These are phyloP conservation scores for Boechera retrofracta DNA, from an alignment of 345 rosid genomes.

Conservation along the genomic window DNA sequence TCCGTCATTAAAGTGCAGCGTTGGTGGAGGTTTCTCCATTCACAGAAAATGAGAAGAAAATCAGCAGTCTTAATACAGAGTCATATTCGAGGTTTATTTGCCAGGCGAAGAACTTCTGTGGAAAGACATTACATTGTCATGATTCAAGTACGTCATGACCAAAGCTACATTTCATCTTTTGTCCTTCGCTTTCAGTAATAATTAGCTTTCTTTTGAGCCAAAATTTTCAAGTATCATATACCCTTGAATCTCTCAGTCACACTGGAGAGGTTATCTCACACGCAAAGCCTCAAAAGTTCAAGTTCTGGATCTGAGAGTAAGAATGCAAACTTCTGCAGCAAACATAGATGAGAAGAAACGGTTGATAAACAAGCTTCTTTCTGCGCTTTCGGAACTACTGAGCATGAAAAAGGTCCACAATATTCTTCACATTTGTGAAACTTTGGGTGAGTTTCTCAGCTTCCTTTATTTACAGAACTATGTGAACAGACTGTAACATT, in stretches of 20 bases:
- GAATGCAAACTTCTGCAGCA: constrained; percentile 72
- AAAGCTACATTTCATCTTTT: constrained; percentile 11
- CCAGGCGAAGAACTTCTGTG: constrained; percentile 53
- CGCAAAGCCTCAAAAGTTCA: constrained; percentile 72
- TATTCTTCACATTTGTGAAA: constrained; percentile 84
- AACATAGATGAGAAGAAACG: constrained; percentile 85
- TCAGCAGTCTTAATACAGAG: constrained; percentile 67
- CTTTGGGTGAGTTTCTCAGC: constrained; percentile 59
- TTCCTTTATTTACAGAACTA: constrained; percentile 23
- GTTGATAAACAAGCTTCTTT: constrained; percentile 73
- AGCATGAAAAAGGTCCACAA: constrained; percentile 76
- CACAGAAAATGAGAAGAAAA: constrained; percentile 52
- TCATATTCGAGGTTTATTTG: constrained; percentile 61
- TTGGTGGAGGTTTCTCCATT: constrained; percentile 75
- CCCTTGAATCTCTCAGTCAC: constrained; percentile 54
- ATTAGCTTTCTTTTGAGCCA: background rate
- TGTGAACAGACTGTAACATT: constrained; percentile 10
- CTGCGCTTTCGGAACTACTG: constrained; percentile 76
- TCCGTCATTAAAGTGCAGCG: constrained; percentile 76
- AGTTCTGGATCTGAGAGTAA: constrained; percentile 63
- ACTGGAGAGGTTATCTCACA: constrained; percentile 80
- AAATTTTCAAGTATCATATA: background rate
- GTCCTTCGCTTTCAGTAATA: background rate
- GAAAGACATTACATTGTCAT: constrained; percentile 53
- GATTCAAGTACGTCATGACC: constrained; percentile 69